Conservation (phyloP, 2,329 filamentous ascomycete species). For the Paraphoma sp. region DNA sequence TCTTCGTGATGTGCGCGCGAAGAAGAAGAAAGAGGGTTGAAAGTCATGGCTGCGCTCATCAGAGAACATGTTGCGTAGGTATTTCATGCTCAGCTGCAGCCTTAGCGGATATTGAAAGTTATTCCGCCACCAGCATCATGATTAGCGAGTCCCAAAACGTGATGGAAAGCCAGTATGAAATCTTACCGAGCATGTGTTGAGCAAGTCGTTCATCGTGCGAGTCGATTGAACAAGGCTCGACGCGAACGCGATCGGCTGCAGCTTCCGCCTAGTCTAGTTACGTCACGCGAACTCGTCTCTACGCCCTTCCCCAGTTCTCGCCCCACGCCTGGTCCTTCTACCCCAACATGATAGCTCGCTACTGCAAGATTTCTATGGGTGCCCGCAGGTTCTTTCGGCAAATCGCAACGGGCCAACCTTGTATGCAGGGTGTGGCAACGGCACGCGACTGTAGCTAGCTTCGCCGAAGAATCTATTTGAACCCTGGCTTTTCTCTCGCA, state of each 20-base stretch:
- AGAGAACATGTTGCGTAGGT: too few relatives aligned
- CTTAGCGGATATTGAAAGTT: too few relatives aligned
- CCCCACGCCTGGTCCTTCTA: not conserved
- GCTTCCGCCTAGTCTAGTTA: not conserved
- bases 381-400: not conserved
- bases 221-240: not conserved
- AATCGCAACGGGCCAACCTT: not conserved
- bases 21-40: too few relatives aligned
- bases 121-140: too few relatives aligned
- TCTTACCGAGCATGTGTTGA: too few relatives aligned
- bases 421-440: not conserved
- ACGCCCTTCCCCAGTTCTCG: not conserved
- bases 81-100: too few relatives aligned
- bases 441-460: constrained; percentile 13
- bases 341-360: not conserved
- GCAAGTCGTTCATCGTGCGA: too few relatives aligned
- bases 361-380: not conserved
- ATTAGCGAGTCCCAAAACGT: too few relatives aligned
- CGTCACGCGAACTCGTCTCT: not conserved
- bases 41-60: too few relatives aligned
- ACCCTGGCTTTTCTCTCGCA: constrained; percentile 7
- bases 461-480: constrained; percentile 4
- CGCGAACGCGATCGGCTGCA: not conserved
- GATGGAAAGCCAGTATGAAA: too few relatives aligned
- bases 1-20: too few relatives aligned